These are phyloP conservation scores for Alternaria longipes DNA, from an alignment of 2,329 filamentous ascomycete genomes.

Conservation along the genomic window DNA sequence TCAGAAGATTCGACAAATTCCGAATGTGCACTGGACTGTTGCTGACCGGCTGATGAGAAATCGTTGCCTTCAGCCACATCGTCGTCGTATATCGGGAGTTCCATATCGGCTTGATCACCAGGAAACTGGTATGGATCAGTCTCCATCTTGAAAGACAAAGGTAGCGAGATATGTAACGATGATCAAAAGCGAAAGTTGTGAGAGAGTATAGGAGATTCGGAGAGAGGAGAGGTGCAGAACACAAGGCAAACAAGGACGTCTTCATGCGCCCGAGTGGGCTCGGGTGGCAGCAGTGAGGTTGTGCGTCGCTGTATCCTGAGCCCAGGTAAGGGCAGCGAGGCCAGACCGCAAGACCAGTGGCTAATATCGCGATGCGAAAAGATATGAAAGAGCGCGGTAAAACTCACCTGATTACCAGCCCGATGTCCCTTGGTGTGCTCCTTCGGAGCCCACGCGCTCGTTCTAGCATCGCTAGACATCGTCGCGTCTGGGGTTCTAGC, in stretches of 20 bases:
- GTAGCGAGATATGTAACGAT: background rate
- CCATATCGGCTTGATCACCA: constrained; percentile 39
- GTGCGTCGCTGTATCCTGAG: constrained; percentile 10
- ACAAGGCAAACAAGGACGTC: background rate
- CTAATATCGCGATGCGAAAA: constrained; percentile 5
- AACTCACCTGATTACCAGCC: constrained; percentile 50
- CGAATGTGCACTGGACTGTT: constrained; percentile 23
- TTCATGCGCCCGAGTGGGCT: background rate
- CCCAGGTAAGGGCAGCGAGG: background rate
- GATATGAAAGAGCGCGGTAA: constrained; percentile 15
- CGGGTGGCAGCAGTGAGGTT: background rate
- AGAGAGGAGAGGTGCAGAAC: background rate
- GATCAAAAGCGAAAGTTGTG: background rate
- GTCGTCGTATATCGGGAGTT: constrained; percentile 46
- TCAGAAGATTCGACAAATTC: constrained; percentile 48
- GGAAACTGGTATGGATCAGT: constrained; percentile 35
- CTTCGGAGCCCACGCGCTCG: constrained; percentile 52
- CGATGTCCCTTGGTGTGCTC: constrained; percentile 55
- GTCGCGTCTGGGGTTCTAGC: constrained; percentile 12
- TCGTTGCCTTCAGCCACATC: constrained; percentile 45
- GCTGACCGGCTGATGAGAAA: constrained; percentile 27
- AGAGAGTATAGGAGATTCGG: background rate
- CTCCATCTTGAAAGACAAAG: constrained; percentile 6
- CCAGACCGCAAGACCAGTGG: background rate
- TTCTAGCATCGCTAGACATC: constrained; percentile 44